Base-by-base conservation (phyloP, 371 early-diverging fungal genomes). In the Mucor sp. region DNA sequence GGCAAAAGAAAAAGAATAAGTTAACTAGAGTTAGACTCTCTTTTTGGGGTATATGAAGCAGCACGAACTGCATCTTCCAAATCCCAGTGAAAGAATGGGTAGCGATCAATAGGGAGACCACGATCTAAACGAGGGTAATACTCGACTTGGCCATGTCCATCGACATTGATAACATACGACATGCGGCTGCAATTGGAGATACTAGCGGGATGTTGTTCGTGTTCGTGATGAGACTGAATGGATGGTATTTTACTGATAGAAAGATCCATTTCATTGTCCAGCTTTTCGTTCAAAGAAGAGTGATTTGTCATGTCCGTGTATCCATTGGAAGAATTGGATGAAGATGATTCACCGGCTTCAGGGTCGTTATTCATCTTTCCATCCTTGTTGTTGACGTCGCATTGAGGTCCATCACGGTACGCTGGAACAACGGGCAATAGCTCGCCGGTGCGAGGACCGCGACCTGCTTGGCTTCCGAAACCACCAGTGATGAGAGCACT, bases 11-110 rank as follows among this genome's bases (percentile, higher is more conserved):
- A 15, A 23, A 23, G 23, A 25, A 25, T 23, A 27, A 25, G 27
- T 32, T n/a, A 56, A 30, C 30, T 44, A n/a, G 43, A 17, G 28
- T 21, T 47, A n/a, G 44, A 28, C 3, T 55, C 48, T 60, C 60
- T 65, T 17, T 56, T 60, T 23, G 43, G 62, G 53, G 59, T 66
- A 58, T 62, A 50, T 48, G 48, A 58, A 56, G 71, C 78, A 35
- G 75, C 70, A 15, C 62, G 64, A 23, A 75, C 71, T 14, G 78
- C 78, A 30, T 72, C 76, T 27, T 78, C 71, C 19, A 78, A 19
- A 35, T 73, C 68, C 67, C 73, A 75, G 44, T 78, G 78, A 53
- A 78, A 75, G 43, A 73, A 78, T 3, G 69, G 69, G 37, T 64
- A 72, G 19, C 62, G 59, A 33, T 72, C 73, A 35, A 72, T 57